Percentiles rank a stretch among this genome's conserved stretches.
These are phyloP conservation scores for Microthyrium microscopicum DNA, from an alignment of 2,329 filamentous ascomycete species.

Conservation along the genomic window DNA sequence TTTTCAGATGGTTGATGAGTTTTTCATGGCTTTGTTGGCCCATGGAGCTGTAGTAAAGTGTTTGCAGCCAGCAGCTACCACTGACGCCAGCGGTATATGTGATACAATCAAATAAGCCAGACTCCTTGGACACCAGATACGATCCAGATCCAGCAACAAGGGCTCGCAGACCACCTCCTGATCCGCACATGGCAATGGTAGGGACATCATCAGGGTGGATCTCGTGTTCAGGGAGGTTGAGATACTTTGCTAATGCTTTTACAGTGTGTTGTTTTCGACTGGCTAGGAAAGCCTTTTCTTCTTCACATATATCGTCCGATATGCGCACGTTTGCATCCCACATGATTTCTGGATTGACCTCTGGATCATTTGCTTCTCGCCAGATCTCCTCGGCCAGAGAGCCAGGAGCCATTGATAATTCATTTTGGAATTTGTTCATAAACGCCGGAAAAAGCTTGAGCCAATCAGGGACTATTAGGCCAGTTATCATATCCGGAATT, in stretches of 20 bases:
- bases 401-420: conserved; percentile 73
- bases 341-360: conserved; percentile 71
- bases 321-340: conserved; percentile 71
- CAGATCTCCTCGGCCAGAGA: conserved; percentile 88
- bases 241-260: conserved; percentile 64
- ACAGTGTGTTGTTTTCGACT: conserved; percentile 53
- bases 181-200: conserved; percentile 84
- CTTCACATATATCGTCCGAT: conserved; percentile 61
- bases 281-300: conserved; percentile 60
- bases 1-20: conserved; percentile 73
- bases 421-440: conserved; percentile 66
- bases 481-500: conserved; percentile 31
- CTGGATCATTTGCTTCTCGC: conserved; percentile 72
- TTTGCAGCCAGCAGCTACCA: conserved; percentile 89
- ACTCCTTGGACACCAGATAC: conserved; percentile 65
- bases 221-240: conserved; percentile 59
- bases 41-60: conserved; percentile 71
- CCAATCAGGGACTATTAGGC: conserved; percentile 69
- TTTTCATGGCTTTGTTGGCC: conserved; percentile 48
- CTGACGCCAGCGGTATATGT: conserved; percentile 94
- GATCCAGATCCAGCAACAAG: conserved; percentile 84
- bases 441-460: conserved; percentile 58
- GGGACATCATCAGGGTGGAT: conserved; percentile 91
- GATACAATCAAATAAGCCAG: conserved; percentile 80
- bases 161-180: conserved; percentile 77